A percentile compares a stretch with the other conserved stretches of the same genome.
phyloP scores from a whole-genome alignment of 2,329 filamentous ascomycete genomes.

The Pestalotiopsis sp. region DNA sequence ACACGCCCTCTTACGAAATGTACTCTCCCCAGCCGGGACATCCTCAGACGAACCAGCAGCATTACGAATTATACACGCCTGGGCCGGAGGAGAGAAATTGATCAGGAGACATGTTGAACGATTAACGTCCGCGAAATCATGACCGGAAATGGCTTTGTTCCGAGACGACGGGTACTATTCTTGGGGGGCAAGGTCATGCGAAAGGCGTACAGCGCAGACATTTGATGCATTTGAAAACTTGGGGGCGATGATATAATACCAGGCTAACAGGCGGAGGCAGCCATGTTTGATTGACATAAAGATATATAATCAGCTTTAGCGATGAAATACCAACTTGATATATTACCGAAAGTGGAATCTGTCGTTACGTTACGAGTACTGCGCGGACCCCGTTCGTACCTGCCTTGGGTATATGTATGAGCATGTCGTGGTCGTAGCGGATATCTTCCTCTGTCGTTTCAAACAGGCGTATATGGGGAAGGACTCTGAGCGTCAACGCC shows the following conservation, averaged over 20 bases:
- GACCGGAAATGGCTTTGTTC: neutral
- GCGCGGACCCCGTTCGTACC: slow-evolving; percentile 14
- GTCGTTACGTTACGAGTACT: neutral
- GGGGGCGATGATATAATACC: neutral
- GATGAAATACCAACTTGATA: neutral
- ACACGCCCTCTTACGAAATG: neutral
- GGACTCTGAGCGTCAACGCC: slow-evolving; percentile 21
- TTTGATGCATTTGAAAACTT: neutral
- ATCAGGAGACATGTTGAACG: neutral
- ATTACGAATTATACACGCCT: neutral
- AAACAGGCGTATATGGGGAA: slow-evolving; percentile 25
- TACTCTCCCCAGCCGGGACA: neutral
- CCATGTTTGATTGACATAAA: neutral
- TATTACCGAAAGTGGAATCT: neutral
- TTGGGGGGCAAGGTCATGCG: neutral
- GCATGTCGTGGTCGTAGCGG: slow-evolving; percentile 27
- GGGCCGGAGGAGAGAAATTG: neutral
- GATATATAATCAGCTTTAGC: neutral
- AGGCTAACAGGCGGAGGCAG: neutral
- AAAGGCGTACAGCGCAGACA: neutral
- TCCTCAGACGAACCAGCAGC: neutral
- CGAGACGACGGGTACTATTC: neutral
- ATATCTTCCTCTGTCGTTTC: slow-evolving; percentile 24
- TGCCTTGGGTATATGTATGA: slow-evolving; percentile 18
- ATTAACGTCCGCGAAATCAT: too few relatives aligned